These are phyloP conservation scores for Violaceomyces palustris DNA, from an alignment of 1,284 basidiomycete genomes.

Conservation along the genomic window DNA sequence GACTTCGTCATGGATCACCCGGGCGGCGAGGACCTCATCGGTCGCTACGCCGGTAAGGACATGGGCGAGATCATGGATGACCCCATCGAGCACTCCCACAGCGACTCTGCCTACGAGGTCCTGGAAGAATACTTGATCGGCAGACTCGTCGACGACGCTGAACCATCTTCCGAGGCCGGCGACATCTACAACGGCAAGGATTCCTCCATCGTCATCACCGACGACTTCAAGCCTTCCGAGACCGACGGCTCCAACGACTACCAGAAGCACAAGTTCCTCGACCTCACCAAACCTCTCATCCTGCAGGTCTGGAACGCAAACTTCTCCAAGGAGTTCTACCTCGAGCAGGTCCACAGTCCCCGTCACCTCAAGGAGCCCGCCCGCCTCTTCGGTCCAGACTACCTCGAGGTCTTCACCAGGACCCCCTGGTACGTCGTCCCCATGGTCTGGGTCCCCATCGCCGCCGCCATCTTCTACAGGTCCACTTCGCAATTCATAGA, in stretches of 20 bases:
- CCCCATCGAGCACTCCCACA: constrained; percentile 81
- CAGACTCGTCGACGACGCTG: constrained; percentile 25
- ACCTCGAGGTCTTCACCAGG: constrained; percentile 80
- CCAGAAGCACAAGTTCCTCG: constrained; percentile 84
- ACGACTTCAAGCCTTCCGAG: constrained; percentile 47
- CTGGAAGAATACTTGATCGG: constrained; percentile 65
- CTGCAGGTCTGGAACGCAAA: constrained; percentile 76
- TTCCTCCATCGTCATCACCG: constrained; percentile 63
- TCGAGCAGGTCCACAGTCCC: constrained; percentile 89
- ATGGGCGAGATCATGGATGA: constrained; percentile 78
- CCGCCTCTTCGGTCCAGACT: constrained; percentile 74
- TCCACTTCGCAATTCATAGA: constrained; percentile 71
- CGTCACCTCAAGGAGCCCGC: constrained; percentile 83
- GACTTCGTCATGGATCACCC: constrained; percentile 57
- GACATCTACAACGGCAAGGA: constrained; percentile 40
- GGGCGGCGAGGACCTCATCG: constrained; percentile 57
- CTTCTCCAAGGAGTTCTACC: constrained; percentile 90
- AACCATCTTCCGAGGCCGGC: constrained; percentile 19
- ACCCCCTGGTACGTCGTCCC: constrained; percentile 95
- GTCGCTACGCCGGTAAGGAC: constrained; percentile 74
- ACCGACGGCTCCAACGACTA: constrained; percentile 52
- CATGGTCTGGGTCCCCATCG: constrained; percentile 83
- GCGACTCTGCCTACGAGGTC: constrained; percentile 85
- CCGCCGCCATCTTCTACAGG: constrained; percentile 72
- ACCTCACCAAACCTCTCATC: constrained; percentile 79